Percentiles rank a stretch among this genome's conserved stretches.
These are phyloP conservation scores for Pythium periplocum DNA, from an alignment of 352 stramenopile species.

Conservation along the genomic window DNA sequence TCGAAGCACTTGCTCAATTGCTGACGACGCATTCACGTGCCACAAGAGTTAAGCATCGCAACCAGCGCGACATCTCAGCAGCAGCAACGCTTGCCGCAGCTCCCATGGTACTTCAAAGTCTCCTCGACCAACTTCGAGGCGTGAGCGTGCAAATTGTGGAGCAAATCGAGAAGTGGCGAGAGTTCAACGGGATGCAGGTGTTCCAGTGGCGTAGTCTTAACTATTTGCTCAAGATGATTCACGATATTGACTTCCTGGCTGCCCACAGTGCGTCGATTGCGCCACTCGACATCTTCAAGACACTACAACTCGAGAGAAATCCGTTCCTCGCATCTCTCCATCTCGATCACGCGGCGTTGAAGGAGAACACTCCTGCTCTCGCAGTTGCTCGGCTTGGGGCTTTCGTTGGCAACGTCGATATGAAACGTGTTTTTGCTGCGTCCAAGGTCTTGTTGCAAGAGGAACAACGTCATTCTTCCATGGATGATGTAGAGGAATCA, in stretches of 20 bases:
- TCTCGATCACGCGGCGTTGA: conserved; percentile 47
- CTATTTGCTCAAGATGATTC: conserved; percentile 77
- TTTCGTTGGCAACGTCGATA: conserved; percentile 50
- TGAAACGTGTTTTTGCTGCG: conserved; percentile 45
- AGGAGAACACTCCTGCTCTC: conserved; percentile 17
- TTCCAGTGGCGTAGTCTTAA: conserved; percentile 76
- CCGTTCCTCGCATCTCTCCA: conserved; percentile 56
- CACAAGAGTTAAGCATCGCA: not conserved
- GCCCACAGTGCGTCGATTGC: conserved; percentile 19
- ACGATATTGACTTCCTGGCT: conserved; percentile 55
- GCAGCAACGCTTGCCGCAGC: conserved; percentile 26
- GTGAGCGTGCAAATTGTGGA: conserved; percentile 69
- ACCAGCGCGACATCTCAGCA: conserved; percentile 2
- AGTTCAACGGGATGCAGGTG: conserved; percentile 15
- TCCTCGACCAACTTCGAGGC: conserved; percentile 55
- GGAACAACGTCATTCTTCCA: not conserved
- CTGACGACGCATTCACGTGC: conserved; percentile 28
- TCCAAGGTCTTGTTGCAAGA: conserved; percentile 45
- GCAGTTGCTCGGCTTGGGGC: conserved; percentile 27
- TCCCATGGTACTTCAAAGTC: conserved; percentile 55
- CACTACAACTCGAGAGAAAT: conserved; percentile 53
- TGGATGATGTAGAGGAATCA: no score
- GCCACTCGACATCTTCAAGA: conserved; percentile 32
- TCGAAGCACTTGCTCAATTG: conserved; percentile 67
- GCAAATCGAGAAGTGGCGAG: conserved; percentile 54